Conservation (phyloP, 495 filamentous ascomycete genomes). For the Penicillium ucsense region DNA sequence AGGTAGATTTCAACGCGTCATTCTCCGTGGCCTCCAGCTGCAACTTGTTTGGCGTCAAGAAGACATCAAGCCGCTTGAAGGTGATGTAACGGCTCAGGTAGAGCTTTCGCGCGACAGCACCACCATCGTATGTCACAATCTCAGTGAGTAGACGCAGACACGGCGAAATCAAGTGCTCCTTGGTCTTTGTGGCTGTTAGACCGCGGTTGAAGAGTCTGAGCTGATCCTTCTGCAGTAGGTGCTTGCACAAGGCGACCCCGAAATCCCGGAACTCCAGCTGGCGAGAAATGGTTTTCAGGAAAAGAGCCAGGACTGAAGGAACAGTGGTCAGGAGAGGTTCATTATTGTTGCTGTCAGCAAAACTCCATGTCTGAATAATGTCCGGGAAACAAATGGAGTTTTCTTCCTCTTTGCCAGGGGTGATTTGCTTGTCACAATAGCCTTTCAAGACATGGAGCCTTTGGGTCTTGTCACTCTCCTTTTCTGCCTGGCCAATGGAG, state of each 20-base stretch:
- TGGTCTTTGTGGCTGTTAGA: constrained; percentile 60
- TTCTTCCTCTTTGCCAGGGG: constrained; percentile 41
- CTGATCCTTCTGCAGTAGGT: constrained; percentile 62
- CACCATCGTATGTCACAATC: constrained; percentile 70
- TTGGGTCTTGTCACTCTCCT: constrained; percentile 36
- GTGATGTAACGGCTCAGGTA: constrained; percentile 61
- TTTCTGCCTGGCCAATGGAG: constrained; percentile 44
- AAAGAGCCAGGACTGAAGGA: constrained; percentile 63
- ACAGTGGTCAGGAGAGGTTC: constrained; percentile 67
- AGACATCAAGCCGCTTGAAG: constrained; percentile 58
- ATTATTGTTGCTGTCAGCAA: constrained; percentile 59
- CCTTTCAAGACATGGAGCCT: constrained; percentile 56
- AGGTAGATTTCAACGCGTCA: constrained; percentile 50
- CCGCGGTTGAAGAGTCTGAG: constrained; percentile 62
- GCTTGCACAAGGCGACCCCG: constrained; percentile 62
- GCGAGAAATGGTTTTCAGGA: constrained; percentile 62
- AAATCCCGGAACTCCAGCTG: constrained; percentile 60
- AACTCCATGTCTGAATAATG: constrained; percentile 70
- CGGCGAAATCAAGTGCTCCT: constrained; percentile 77
- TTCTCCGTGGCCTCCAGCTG: constrained; percentile 42
- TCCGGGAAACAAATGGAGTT: constrained; percentile 56
- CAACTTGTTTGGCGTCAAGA: constrained; percentile 35
- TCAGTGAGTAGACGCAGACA: constrained; percentile 73
- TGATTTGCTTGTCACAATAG: constrained; percentile 61
- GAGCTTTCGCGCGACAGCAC: constrained; percentile 57